A percentile compares a stretch with the other conserved stretches of the same genome.
Conservation (phyloP, 2,329 filamentous ascomycete genomes). For the Clonostachys byssicola region DNA sequence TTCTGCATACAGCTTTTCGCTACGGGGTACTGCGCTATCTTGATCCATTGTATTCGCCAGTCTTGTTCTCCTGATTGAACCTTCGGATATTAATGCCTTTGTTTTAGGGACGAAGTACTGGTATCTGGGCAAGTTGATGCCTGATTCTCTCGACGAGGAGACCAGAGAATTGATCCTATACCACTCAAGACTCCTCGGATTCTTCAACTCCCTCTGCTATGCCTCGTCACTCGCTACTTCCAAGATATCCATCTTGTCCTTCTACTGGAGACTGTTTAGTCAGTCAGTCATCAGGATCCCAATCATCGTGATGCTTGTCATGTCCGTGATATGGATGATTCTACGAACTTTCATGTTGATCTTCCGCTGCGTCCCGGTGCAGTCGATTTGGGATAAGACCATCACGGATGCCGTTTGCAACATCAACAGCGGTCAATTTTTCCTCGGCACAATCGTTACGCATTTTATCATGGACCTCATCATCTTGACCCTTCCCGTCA, state of each 20-base stretch:
- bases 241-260: constrained; percentile 17
- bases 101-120: no score
- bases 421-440: constrained; percentile 17
- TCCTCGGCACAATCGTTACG: constrained; percentile 14
- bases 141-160: no score
- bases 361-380: constrained; percentile 20
- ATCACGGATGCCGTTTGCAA: constrained; percentile 10
- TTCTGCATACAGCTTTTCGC: no score
- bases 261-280: constrained; percentile 24
- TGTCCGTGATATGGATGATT: constrained; percentile 17
- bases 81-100: no score
- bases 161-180: background rate
- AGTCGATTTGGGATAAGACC: constrained; percentile 19
- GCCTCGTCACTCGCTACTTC: constrained; percentile 15
- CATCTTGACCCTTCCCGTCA: constrained; percentile 14
- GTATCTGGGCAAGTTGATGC: no score
- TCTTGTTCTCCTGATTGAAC: no score
- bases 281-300: constrained; percentile 10
- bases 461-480: constrained; percentile 16
- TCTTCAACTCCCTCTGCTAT: constrained; percentile 7
- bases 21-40: no score
- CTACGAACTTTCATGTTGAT: constrained; percentile 18
- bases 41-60: no score
- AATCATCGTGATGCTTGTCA: constrained; percentile 14
- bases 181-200: constrained; percentile 1